phyloP scores from a whole-genome alignment of 2,329 filamentous ascomycete species.

The Ophiocordyceps camponoti-rufipedis region DNA sequence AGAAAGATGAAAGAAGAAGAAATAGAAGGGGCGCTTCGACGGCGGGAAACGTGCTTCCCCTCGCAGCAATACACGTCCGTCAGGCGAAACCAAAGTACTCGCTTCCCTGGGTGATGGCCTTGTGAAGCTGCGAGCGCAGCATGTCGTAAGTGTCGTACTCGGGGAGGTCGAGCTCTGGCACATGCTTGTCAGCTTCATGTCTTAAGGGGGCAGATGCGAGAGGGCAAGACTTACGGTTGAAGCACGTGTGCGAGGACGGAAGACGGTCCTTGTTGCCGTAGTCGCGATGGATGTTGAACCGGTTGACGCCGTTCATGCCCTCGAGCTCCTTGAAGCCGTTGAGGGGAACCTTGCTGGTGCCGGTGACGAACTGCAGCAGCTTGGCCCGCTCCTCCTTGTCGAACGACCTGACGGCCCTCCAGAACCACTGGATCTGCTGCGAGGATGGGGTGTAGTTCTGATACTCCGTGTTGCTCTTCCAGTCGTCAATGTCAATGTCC shows the following conservation, averaged over 20 bases:
- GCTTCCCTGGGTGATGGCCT: conserved; percentile 92
- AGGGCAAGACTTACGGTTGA: conserved; percentile 65
- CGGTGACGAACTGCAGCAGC: conserved; percentile 91
- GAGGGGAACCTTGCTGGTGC: conserved; percentile 92
- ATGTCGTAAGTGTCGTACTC: conserved; percentile 95
- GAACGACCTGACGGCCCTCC: conserved; percentile 90
- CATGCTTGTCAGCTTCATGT: conserved; percentile 2
- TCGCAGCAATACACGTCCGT: conserved; percentile 15
- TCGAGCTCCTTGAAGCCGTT: conserved; percentile 98
- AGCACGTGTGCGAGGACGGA: conserved; percentile 94
- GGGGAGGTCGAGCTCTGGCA: conserved; percentile 83
- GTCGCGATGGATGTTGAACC: conserved; percentile 97
- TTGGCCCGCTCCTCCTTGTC: conserved; percentile 98
- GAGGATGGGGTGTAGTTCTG: conserved; percentile 93
- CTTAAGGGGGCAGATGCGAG: not conserved
- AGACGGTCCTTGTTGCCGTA: conserved; percentile 92
- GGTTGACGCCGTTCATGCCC: conserved; percentile 95
- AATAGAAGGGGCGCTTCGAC: too few species aligned
- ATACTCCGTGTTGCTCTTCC: conserved; percentile 98
- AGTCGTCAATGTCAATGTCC: conserved; percentile 95
- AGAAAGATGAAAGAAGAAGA: not conserved
- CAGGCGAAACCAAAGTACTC: conserved; percentile 95
- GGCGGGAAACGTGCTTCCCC: not conserved
- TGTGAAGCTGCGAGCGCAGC: conserved; percentile 73
- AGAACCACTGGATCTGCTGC: conserved; percentile 98